These are phyloP conservation scores for Neophaeococcomyces mojaviensis DNA, from an alignment of 2,329 filamentous ascomycete species.

Conservation along the genomic window DNA sequence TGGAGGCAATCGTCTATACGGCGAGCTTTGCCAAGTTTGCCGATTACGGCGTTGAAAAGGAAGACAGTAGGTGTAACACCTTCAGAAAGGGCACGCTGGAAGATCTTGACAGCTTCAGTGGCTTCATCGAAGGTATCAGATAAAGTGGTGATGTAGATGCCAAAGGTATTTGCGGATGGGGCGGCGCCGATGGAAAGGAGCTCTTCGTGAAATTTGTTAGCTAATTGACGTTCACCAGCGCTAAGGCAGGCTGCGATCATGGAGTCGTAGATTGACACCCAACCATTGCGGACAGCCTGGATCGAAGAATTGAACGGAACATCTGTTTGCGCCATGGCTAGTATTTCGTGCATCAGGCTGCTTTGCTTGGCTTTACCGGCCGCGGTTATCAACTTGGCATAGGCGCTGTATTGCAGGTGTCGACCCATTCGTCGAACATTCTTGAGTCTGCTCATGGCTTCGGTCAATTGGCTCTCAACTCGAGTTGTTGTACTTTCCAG, in stretches of 20 bases:
- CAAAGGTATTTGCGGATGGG: conserved; percentile 94
- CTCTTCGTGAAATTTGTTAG: conserved; percentile 84
- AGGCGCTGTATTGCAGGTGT: conserved; percentile 91
- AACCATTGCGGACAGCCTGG: conserved; percentile 82
- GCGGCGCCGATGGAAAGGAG: conserved; percentile 82
- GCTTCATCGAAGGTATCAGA: conserved; percentile 98
- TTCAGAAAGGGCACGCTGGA: conserved; percentile 85
- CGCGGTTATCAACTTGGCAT: conserved; percentile 87
- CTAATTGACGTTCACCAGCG: conserved; percentile 69
- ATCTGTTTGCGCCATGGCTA: conserved; percentile 81
- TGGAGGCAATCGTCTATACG: conserved; percentile 97
- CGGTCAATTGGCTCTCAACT: conserved; percentile 64
- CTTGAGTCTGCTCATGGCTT: conserved; percentile 74
- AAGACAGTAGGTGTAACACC: conserved; percentile 95
- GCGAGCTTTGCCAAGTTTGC: conserved; percentile 94
- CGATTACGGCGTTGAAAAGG: conserved; percentile 95
- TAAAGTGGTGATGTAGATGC: conserved; percentile 96
- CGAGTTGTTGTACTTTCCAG: conserved; percentile 73
- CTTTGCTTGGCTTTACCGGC: conserved; percentile 79
- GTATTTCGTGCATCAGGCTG: conserved; percentile 74
- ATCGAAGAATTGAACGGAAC: conserved; percentile 80
- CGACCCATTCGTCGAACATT: conserved; percentile 89
- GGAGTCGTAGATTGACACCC: conserved; percentile 91
- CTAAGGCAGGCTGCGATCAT: conserved; percentile 91
- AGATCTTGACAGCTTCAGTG: conserved; percentile 93